These are phyloP conservation scores for Sungouiozyma ichnusensis DNA, from an alignment of 805 yeast genomes.

Conservation along the genomic window DNA sequence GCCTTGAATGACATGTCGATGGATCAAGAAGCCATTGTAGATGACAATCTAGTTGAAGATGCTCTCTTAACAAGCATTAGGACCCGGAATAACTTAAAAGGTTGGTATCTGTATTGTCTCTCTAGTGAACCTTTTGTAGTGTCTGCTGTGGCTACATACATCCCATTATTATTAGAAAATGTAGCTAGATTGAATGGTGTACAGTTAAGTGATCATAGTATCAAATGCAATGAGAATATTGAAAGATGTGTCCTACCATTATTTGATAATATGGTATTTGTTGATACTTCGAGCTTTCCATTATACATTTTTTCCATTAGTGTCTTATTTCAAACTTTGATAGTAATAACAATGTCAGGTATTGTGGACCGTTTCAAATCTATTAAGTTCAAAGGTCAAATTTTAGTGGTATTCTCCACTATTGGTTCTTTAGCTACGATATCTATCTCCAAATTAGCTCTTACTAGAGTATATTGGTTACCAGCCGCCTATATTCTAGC, in stretches of 20 bases:
- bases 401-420: conserved; percentile 47
- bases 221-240: conserved; percentile 37
- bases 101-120: conserved; percentile 64
- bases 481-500: conserved; percentile 49
- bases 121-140: conserved; percentile 78
- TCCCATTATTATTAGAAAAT: conserved; percentile 61
- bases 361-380: conserved; percentile 44
- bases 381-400: conserved; percentile 40
- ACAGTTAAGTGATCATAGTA: conserved; percentile 42
- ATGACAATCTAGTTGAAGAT: conserved; percentile 16
- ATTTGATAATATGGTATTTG: conserved; percentile 37
- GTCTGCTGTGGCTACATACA: conserved; percentile 68
- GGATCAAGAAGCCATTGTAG: background rate
- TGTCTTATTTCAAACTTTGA: conserved; percentile 61
- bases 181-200: conserved; percentile 69
- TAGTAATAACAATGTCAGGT: conserved; percentile 69
- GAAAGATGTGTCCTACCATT: conserved; percentile 36
- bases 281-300: conserved; percentile 68
- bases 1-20: background rate
- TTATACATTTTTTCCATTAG: conserved; percentile 61
- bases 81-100: conserved; percentile 31
- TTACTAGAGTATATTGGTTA: conserved; percentile 24
- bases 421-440: conserved; percentile 49
- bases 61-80: background rate
- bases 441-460: conserved; percentile 28